Evolutionary conservation across 345 rosid species (phyloP).

Genomic region (Eucalyptus pumila): DNA sequence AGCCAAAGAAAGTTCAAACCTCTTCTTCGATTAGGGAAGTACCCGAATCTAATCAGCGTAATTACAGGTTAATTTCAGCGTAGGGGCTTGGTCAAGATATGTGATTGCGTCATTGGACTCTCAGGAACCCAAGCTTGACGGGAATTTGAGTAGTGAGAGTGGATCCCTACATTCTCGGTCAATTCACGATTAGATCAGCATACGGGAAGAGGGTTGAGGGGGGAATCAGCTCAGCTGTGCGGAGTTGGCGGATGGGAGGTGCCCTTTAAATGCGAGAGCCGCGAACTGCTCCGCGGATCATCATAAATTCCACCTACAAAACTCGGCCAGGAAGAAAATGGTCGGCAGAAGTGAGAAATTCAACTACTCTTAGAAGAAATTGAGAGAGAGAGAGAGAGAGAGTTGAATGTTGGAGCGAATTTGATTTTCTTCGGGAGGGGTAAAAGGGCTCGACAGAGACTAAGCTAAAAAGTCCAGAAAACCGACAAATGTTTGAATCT

Average conservation of each 20-base stretch:
- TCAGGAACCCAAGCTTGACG: neutral
- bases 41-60: neutral
- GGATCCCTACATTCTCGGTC: neutral
- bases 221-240: neutral
- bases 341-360: neutral
- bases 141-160: neutral
- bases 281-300: neutral
- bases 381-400: neutral
- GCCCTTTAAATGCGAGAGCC: neutral
- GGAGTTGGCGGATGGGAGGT: neutral
- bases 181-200: neutral
- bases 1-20: neutral
- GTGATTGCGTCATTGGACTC: neutral
- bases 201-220: neutral
- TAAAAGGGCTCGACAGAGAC: neutral
- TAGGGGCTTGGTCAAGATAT: neutral
- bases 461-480: neutral
- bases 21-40: neutral
- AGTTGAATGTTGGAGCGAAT: neutral
- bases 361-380: neutral
- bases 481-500: neutral
- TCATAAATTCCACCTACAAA: neutral
- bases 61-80: neutral
- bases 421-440: neutral
- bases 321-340: neutral